phyloP scores from a whole-genome alignment of 73 alveolate genomes.

The Stentor coeruleus region DNA sequence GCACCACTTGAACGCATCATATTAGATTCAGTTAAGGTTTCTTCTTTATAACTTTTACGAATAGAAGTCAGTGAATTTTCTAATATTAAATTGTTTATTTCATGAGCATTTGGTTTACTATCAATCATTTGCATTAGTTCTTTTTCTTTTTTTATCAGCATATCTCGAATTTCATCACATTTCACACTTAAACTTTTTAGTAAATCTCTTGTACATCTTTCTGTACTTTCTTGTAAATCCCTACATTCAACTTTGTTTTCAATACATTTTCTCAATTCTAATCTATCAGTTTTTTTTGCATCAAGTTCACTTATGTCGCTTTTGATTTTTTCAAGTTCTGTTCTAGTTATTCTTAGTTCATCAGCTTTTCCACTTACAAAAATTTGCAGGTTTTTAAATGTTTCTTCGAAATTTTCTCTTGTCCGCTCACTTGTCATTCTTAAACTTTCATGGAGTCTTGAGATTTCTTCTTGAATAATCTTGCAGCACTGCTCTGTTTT shows the following conservation, averaged over 20 bases:
- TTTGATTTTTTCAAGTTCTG: not conserved
- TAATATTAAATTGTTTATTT: not conserved
- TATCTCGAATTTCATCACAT: not conserved
- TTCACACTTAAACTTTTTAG: too few relatives aligned
- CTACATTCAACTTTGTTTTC: not conserved
- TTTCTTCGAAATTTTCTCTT: not conserved
- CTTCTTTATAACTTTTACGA: not conserved
- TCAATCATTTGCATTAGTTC: not conserved
- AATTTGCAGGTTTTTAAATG: not conserved
- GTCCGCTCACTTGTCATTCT: not conserved
- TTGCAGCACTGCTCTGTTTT: not conserved
- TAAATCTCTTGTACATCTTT: not conserved
- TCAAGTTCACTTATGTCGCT: not conserved
- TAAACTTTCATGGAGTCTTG: not conserved
- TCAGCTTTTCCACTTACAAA: not conserved
- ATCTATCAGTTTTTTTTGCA: not conserved
- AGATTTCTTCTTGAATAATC: not conserved
- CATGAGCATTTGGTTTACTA: not conserved
- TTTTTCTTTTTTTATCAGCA: not conserved
- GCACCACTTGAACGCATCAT: too few relatives aligned
- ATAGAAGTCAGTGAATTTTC: not conserved
- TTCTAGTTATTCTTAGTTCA: not conserved
- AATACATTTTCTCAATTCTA: not conserved
- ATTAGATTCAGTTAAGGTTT: too few relatives aligned
- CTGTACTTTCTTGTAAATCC: not conserved